Percentiles rank a stretch among this genome's conserved stretches.
Evolutionary conservation across 805 yeast genomes (phyloP).

Genomic region (Yueomyces sinensis): DNA sequence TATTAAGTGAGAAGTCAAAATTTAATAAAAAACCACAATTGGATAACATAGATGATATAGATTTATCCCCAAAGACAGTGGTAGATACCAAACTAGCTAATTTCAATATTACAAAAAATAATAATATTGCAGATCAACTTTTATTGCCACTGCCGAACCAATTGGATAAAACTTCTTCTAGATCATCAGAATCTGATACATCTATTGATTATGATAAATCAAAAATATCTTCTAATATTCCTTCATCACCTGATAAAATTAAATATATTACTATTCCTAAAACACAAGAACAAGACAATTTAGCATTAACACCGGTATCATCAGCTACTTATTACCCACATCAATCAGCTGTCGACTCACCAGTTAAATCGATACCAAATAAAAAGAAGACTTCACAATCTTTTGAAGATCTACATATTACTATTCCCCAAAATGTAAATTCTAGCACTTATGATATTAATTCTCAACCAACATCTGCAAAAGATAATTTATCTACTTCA

Average conservation of each 20-base stretch:
- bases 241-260: not conserved
- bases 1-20: too few relatives aligned
- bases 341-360: conserved; percentile 25
- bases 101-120: not conserved
- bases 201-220: not conserved
- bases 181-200: not conserved
- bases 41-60: not conserved
- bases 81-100: not conserved
- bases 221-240: not conserved
- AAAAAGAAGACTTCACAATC: too few relatives aligned
- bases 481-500: too few relatives aligned
- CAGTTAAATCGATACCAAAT: too few relatives aligned
- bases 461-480: too few relatives aligned
- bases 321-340: conserved; percentile 66
- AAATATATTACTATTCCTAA: not conserved
- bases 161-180: not conserved
- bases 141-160: not conserved
- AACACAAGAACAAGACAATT: conserved; percentile 1
- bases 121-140: too few relatives aligned
- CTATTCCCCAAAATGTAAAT: too few relatives aligned
- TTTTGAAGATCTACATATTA: too few relatives aligned
- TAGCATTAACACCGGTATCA: conserved; percentile 42
- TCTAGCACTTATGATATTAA: too few relatives aligned
- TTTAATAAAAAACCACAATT: too few relatives aligned
- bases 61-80: not conserved